These are phyloP conservation scores for Paecilomyces variotii DNA, from an alignment of 2,329 filamentous ascomycete genomes.

Conservation along the genomic window DNA sequence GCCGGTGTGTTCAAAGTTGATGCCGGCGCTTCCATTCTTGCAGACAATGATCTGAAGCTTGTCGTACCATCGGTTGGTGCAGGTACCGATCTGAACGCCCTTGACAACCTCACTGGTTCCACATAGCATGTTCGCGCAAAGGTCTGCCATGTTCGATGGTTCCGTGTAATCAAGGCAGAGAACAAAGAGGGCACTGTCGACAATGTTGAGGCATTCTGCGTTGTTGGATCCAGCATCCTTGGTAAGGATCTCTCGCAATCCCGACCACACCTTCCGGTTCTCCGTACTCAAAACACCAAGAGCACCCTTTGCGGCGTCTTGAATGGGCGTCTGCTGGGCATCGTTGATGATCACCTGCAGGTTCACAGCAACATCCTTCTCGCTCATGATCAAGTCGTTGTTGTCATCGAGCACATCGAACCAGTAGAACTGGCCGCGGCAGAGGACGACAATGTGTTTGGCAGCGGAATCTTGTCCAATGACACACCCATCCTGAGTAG, in stretches of 20 bases:
- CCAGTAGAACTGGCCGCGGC: conserved; percentile 96
- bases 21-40: conserved; percentile 95
- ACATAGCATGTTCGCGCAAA: conserved; percentile 99
- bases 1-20: conserved; percentile 98
- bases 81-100: conserved; percentile 93
- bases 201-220: conserved; percentile 87
- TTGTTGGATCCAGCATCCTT: conserved; percentile 86
- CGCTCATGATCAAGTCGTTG: conserved; percentile 92
- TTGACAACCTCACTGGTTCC: conserved; percentile 86
- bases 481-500: conserved; percentile 88
- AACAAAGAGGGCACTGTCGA: conserved; percentile 88
- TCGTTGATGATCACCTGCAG: conserved; percentile 88
- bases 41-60: conserved; percentile 99
- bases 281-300: conserved; percentile 91
- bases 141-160: conserved; percentile 66
- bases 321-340: conserved; percentile 78
- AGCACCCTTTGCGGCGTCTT: conserved; percentile 91
- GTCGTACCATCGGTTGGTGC: conserved; percentile 98
- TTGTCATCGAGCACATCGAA: conserved; percentile 96
- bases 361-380: conserved; percentile 86
- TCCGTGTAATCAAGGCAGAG: conserved; percentile 91
- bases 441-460: conserved; percentile 87
- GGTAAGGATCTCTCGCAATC: conserved; percentile 77
- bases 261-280: conserved; percentile 93
- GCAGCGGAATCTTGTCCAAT: conserved; percentile 92